phyloP scores from a whole-genome alignment of 768 basidiomycete species.

The Russula foetens region DNA sequence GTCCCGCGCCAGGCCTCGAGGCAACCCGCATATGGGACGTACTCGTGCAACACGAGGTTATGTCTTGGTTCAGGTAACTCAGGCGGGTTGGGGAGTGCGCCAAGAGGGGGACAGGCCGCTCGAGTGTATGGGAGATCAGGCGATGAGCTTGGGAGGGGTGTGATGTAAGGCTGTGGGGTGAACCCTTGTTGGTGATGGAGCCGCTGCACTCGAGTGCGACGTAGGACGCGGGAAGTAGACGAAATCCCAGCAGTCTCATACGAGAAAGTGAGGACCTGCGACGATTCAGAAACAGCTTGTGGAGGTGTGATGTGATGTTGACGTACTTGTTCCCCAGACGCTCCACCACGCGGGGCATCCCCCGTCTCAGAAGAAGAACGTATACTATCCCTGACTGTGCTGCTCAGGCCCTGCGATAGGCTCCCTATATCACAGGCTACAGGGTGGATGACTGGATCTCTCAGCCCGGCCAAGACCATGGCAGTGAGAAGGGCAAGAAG shows the following conservation, averaged over 20 bases:
- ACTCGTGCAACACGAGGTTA: conserved; percentile 3
- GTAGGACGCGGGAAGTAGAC: background rate
- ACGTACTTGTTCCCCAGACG: conserved; percentile 1
- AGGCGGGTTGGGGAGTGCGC: conserved; percentile 3
- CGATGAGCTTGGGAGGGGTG: background rate
- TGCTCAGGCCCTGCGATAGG: background rate
- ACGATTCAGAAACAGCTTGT: background rate
- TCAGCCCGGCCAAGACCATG: conserved; percentile 1
- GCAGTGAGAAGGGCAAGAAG: conserved; percentile 3
- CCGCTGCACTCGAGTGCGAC: background rate
- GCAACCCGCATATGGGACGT: conserved; percentile 4
- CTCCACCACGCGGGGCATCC: background rate
- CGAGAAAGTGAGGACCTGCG: conserved; percentile 5
- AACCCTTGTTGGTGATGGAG: background rate
- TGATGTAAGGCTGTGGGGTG: background rate
- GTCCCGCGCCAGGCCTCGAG: conserved; percentile 14
- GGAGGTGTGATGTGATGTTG: background rate
- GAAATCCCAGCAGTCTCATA: background rate
- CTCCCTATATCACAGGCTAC: background rate
- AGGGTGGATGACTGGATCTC: background rate
- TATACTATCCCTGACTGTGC: background rate
- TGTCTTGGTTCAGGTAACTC: background rate
- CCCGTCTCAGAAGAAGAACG: background rate
- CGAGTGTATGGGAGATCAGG: background rate
- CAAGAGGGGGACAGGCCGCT: background rate